Evolutionary conservation across 495 filamentous ascomycete species (phyloP).

Genomic region (Penicillium soppii): DNA sequence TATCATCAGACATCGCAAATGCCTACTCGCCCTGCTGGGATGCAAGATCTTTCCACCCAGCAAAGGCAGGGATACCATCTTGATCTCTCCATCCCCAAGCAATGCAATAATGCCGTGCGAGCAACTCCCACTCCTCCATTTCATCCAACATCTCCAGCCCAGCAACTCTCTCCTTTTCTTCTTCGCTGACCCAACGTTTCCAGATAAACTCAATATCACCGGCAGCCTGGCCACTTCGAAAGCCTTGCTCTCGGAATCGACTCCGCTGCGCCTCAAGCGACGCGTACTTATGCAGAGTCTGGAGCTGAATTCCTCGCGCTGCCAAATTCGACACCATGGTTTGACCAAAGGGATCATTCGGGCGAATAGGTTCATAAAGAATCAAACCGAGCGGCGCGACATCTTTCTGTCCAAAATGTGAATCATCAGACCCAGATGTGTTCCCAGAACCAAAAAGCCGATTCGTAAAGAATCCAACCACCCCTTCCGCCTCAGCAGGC

Average conservation of each 20-base stretch:
- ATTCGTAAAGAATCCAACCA: conserved; percentile 67
- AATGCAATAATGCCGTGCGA: conserved; percentile 88
- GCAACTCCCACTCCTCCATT: conserved; percentile 88
- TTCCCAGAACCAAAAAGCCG: conserved; percentile 39
- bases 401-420: neutral
- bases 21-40: conserved; percentile 23
- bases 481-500: conserved; percentile 54
- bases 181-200: conserved; percentile 64
- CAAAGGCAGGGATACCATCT: conserved; percentile 28
- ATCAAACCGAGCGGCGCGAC: conserved; percentile 58
- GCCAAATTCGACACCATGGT: conserved; percentile 92
- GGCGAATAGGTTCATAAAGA: conserved; percentile 86
- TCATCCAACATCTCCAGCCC: conserved; percentile 88
- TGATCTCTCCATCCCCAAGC: conserved; percentile 75
- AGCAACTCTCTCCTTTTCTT: conserved; percentile 80
- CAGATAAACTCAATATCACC: conserved; percentile 74
- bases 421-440: neutral
- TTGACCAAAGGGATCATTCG: conserved; percentile 78
- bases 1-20: neutral
- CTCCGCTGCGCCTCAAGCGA: conserved; percentile 61
- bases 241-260: conserved; percentile 62
- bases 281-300: conserved; percentile 72
- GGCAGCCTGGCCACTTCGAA: conserved; percentile 54
- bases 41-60: conserved; percentile 37
- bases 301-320: conserved; percentile 77